Evolutionary conservation across 352 stramenopile species (phyloP), one percentile per base, ranked within the genome.

Genomic region (Phytophthora tentaculata): DNA sequence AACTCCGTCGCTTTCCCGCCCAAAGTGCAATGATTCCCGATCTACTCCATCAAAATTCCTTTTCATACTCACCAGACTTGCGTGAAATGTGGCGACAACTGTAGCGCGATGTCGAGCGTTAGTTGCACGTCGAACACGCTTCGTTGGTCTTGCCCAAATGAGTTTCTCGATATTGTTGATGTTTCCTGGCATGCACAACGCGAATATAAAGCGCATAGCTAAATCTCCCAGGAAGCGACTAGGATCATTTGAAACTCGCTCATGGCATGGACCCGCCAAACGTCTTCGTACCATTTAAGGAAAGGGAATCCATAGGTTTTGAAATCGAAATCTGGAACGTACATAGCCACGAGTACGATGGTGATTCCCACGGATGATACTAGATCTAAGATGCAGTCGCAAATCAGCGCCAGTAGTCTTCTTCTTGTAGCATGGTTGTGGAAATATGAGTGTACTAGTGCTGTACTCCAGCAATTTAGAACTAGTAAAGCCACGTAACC

Each of bases 181-280:
- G 20, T 68, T 79, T 14, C 45, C 39, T 10, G 76, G 24, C 54
- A 80, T 72, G 10, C 73, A 77, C 10, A 81, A 2, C 4, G 65
- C 65, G 44, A 81, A 72, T 2, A 81, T 9, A 16, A 65, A 53
- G 16, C 60, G 67, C 37, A 78, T 72, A 0, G 47, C 32, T 4
- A 74, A 44, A 29, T 85, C 74, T 1, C 63, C 59, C 72, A 76
- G 0, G 74, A 83, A 7, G 28, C 47, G 9, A 84, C 76, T 10
- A 82, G 39, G 22, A 82, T 52, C 29, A 90, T 63, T 44, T 73
- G 68, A 50, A 88, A 80, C n/a, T 88, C 77, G 45, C 73, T 84
- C 32, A 78, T 71, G 2, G 69, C 69, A 37, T 81, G 66, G 17
- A 77, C 69, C 5, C 75, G 67, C 79, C 77, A 85, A 8, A 49